Evolutionary conservation across 148 eudicot genomes (phyloP).

Genomic region (Camellia lanceoleosa): DNA sequence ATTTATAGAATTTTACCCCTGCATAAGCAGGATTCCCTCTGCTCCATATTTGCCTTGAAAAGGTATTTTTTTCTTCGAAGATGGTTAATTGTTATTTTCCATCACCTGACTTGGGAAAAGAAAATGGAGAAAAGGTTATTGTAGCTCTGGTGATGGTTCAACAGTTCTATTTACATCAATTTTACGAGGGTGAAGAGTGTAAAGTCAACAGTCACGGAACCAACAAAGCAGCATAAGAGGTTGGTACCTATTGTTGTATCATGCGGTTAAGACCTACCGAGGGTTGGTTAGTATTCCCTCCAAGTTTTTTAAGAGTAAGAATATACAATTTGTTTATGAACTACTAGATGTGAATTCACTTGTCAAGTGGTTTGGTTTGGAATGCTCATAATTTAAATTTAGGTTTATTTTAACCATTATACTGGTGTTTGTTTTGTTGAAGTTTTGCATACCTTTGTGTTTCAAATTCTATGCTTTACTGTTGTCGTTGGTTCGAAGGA

Average conservation of each 20-base stretch:
- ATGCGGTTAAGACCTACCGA: background rate
- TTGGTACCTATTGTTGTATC: background rate
- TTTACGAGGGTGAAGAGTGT: background rate
- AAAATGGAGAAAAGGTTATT: background rate
- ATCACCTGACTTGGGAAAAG: background rate
- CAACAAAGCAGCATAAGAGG: background rate
- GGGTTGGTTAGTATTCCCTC: background rate
- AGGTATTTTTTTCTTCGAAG: background rate
- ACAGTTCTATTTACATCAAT: background rate
- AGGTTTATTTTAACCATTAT: no score
- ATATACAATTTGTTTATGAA: background rate
- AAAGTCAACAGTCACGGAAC: background rate
- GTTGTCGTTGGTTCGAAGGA: no score
- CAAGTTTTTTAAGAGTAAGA: background rate
- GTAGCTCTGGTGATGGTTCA: background rate
- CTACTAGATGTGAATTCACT: no score
- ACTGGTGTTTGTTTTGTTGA: no score
- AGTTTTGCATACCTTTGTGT: no score
- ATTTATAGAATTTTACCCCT: background rate
- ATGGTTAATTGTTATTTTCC: background rate
- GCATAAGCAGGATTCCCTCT: background rate
- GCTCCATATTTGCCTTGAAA: background rate
- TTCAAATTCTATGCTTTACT: no score
- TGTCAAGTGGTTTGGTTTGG: no score
- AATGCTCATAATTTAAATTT: no score